Evolutionary conservation across 352 stramenopile species (phyloP), one percentile per base, ranked within the genome.

Genomic region (Globisporangium lucens): DNA sequence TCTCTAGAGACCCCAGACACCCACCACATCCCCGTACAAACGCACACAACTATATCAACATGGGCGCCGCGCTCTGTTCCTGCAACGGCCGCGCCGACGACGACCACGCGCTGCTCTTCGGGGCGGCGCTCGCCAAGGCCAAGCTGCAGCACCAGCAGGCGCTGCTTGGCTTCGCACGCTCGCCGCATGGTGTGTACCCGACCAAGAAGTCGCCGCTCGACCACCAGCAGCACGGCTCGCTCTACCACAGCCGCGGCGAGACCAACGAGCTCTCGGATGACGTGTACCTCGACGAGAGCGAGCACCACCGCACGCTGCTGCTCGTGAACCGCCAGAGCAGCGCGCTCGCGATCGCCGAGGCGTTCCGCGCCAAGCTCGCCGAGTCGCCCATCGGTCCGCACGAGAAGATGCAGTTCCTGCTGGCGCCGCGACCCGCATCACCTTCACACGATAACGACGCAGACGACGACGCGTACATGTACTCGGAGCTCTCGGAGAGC

Each of bases 311-410:
- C 43, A 56, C 64, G 47, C 55, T 65, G 46, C 66, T 60, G 55
- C 65, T 70, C 52, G 65, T 62, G 65, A 63, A 57, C 63, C 71
- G 71, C 36, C 71, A 75, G 29, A 71, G 67, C n/a, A 86, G 65
- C 58, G 84, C 80, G 17, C 78, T 75, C 35, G 82, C 77, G 29
- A 88, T 83, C 57, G 80, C 80, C 4, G 80, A 92, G 63, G 84
- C 84, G 33, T 89, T 92, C 69, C 77, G 79, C 7, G 71, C 78
- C 56, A 92, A 92, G 55, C 73, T 92, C 29, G 80, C 85, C 35
- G 84, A 92, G 70, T 79, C 80, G 43, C 80, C 83, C 43, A 82
- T 92, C 56, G 89, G 82, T 68, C 80, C 84, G 8, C 77, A 78
- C 58, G 89, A 83, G 63, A 92, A 92, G 64, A 85, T 92, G 67